Conservation (phyloP, 1,284 basidiomycete genomes). For the Butyriboletus appendiculatus region DNA sequence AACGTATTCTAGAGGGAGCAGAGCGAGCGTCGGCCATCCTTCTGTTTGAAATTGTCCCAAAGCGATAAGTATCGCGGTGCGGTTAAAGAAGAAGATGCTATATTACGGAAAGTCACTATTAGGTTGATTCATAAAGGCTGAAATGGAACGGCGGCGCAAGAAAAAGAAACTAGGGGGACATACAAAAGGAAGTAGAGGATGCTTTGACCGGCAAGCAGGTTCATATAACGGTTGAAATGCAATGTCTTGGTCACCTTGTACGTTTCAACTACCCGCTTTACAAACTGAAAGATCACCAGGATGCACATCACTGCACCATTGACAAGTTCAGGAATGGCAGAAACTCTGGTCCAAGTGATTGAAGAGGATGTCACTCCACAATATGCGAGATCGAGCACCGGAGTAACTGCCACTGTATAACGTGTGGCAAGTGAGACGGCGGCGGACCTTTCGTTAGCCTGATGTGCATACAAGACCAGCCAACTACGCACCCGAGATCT, state of each 20-base stretch:
- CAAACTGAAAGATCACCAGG: slow-evolving; percentile 7
- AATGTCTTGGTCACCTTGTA: slow-evolving; percentile 8
- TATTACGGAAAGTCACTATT: not conserved
- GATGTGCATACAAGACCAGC: not conserved
- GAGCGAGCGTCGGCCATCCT: not conserved
- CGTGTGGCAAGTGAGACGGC: not conserved
- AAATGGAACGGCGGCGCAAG: not conserved
- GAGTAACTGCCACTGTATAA: not conserved
- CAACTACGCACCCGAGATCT: not conserved
- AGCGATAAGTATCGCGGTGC: not conserved
- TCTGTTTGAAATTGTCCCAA: not conserved
- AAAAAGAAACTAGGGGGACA: not conserved
- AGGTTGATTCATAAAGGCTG: not conserved
- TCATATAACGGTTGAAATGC: slow-evolving; percentile 8
- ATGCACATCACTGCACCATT: slow-evolving; percentile 5
- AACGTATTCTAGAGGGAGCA: not conserved
- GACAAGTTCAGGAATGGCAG: slow-evolving; percentile 1
- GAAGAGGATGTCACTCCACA: not conserved
- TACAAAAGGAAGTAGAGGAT: slow-evolving; percentile 17
- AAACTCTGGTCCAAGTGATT: slow-evolving; percentile 1
- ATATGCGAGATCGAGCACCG: not conserved
- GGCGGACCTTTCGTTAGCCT: not conserved
- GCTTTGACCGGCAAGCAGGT: slow-evolving; percentile 9
- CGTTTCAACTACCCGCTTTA: not conserved
- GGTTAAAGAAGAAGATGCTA: slow-evolving; percentile 10